Base-by-base conservation (phyloP, 2,329 filamentous ascomycete species). In the Dendryphion nanum region DNA sequence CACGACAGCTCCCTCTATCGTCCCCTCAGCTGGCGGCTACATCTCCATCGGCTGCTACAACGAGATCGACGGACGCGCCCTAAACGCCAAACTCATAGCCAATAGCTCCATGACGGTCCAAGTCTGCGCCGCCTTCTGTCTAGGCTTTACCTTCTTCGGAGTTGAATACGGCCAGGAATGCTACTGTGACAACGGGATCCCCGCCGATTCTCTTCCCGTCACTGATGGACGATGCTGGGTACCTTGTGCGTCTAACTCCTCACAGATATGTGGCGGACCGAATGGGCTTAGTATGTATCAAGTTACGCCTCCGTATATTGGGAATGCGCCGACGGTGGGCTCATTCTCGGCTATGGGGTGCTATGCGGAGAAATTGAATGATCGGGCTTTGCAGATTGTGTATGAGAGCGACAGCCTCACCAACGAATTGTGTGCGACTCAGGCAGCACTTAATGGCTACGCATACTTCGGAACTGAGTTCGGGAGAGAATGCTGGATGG, bases 151-250 rank as follows among this genome's bases (percentile, higher is more conserved):
- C 17, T 61, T 54, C 42, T 55, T 55, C 33, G 53, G 55, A 15
- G 41, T 53, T 18, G 60, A 67, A 41, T 67, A 63, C 37, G 45
- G 47, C 8, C 45, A 40, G 3, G 62, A 68, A 41, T 67, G 62
- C 36, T 67, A 60, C 45, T 66, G 61, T 40, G 63, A 55, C 6
- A 61, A 65, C 16, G 17, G 21, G n/a, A 29, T 35, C 19, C 40
- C 36, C 15, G n/a, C 29, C n/a, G 14, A 30, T 12, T 34, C 36
- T 7, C n/a, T 29, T 16, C 33, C 28, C 2, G 36, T 33, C 8
- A 21, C 37, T 12, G 37, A 41, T n/a, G 37, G 41, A 8, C 30
- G 38, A 14, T 49, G 44, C 38, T 37, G 30, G 19, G 45, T 47
- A 38, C 6, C 37, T 18, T 49, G 46, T 24, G 18, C 33, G 6